Conservation (phyloP, 75 land plant species). For the Cryptomeria japonica region DNA sequence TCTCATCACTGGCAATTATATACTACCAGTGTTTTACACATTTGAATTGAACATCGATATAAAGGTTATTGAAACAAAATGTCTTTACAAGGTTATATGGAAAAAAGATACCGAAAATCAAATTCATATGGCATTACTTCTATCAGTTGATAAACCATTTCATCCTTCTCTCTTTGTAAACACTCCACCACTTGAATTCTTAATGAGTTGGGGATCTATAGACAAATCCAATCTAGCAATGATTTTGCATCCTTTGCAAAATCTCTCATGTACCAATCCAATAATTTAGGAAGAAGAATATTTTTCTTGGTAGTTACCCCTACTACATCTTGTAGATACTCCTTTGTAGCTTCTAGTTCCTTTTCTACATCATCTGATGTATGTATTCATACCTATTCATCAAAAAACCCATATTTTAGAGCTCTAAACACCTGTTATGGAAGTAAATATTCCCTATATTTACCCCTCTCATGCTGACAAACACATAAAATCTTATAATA, state of each 20-base stretch:
- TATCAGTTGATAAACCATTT: slow-evolving; percentile 29
- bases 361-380: slow-evolving; percentile 64
- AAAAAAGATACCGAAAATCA: slow-evolving; percentile 77
- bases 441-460: background rate
- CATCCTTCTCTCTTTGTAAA: slow-evolving; percentile 45
- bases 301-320: slow-evolving; percentile 56
- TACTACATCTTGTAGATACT: slow-evolving; percentile 84
- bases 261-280: slow-evolving; percentile 89
- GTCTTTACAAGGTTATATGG: background rate
- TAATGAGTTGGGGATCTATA: slow-evolving; percentile 67
- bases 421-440: background rate
- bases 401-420: slow-evolving; percentile 7
- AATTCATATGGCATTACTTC: slow-evolving; percentile 90
- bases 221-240: slow-evolving; percentile 80
- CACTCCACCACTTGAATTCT: slow-evolving; percentile 59
- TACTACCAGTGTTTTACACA: background rate
- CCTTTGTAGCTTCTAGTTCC: slow-evolving; percentile 79
- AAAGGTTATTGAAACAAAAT: background rate
- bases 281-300: slow-evolving; percentile 75
- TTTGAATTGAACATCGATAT: background rate
- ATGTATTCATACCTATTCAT: slow-evolving; percentile 79
- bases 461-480: background rate
- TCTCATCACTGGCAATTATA: background rate
- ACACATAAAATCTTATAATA: slow-evolving; percentile 14
- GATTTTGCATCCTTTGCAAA: slow-evolving; percentile 93